A percentile compares a stretch with the other conserved stretches of the same genome.
These are phyloP conservation scores for Aspergillus asperescens DNA, from an alignment of 495 filamentous ascomycete genomes.

Conservation along the genomic window DNA sequence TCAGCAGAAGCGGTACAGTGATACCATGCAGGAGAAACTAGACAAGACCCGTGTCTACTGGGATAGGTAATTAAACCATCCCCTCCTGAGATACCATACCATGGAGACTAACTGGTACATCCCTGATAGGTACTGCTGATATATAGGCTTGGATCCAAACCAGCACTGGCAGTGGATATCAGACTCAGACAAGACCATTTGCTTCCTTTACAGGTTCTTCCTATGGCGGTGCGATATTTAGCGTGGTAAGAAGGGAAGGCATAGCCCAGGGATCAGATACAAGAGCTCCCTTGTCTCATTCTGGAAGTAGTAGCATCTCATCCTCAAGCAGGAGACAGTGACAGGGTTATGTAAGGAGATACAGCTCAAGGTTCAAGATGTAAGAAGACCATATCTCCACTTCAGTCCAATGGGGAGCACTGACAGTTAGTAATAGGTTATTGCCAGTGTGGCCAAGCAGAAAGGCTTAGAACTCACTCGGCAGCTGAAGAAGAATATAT, in stretches of 20 bases:
- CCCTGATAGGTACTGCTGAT: slow-evolving; percentile 20
- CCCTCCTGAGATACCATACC: neutral
- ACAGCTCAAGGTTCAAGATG: slow-evolving; percentile 22
- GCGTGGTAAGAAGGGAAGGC: slow-evolving; percentile 30
- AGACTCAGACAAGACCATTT: slow-evolving; percentile 26
- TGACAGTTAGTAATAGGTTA: neutral
- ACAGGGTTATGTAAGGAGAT: slow-evolving; percentile 23
- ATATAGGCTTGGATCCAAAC: slow-evolving; percentile 18
- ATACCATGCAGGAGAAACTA: slow-evolving; percentile 18
- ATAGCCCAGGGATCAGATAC: slow-evolving; percentile 24
- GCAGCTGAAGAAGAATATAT: too few species aligned
- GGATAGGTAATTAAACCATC: slow-evolving; percentile 18
- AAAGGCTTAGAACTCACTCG: neutral
- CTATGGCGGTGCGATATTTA: slow-evolving; percentile 27
- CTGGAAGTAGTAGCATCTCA: slow-evolving; percentile 35
- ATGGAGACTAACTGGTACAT: slow-evolving; percentile 5
- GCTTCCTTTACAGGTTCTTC: slow-evolving; percentile 29
- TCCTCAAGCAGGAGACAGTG: slow-evolving; percentile 21
- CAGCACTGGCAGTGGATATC: slow-evolving; percentile 23
- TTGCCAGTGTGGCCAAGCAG: neutral
- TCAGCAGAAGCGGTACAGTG: slow-evolving; percentile 27
- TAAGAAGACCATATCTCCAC: slow-evolving; percentile 3
- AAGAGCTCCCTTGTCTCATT: slow-evolving; percentile 26
- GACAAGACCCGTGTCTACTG: slow-evolving; percentile 25
- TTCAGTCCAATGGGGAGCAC: neutral